These are phyloP conservation scores for Sphaerulina populicola DNA, from an alignment of 2,329 filamentous ascomycete genomes.

Conservation along the genomic window DNA sequence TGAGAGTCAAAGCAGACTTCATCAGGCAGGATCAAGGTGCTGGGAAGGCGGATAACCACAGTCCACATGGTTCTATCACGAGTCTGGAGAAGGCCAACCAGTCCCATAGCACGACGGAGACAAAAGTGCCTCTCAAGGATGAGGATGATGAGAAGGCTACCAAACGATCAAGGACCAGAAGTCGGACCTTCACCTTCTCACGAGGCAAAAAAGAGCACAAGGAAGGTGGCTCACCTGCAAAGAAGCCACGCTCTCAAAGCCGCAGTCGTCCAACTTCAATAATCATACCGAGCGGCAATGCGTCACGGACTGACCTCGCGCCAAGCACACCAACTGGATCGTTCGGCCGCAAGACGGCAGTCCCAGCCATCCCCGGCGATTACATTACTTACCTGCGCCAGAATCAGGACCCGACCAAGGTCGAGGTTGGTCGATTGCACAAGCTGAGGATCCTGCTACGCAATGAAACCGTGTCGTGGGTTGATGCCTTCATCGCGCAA, in stretches of 20 bases:
- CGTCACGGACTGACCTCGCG: constrained; percentile 11
- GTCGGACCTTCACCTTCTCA: constrained; percentile 70
- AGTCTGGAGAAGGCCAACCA: constrained; percentile 37
- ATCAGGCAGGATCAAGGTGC: constrained; percentile 69
- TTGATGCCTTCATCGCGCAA: constrained; percentile 78
- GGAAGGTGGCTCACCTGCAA: constrained; percentile 51
- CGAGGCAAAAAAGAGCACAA: constrained; percentile 48
- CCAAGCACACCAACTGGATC: constrained; percentile 25
- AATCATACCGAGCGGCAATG: constrained; percentile 47
- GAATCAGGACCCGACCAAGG: constrained; percentile 67
- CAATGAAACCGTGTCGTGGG: constrained; percentile 94
- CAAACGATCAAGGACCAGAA: constrained; percentile 50
- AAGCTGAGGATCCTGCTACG: constrained; percentile 81
- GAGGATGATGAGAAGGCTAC: constrained; percentile 30
- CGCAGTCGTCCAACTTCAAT: constrained; percentile 51
- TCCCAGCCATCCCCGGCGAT: constrained; percentile 62
- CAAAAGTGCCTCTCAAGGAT: constrained; percentile 14
- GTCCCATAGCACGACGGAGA: constrained; percentile 24
- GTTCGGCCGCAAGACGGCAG: constrained; percentile 21
- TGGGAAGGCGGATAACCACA: constrained; percentile 50
- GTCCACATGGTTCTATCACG: constrained; percentile 43
- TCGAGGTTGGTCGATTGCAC: constrained; percentile 92
- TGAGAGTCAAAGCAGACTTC: constrained; percentile 91
- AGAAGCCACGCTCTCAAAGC: constrained; percentile 58
- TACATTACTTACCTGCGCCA: constrained; percentile 80